Evolutionary conservation across 176 grass and related monocot genomes (phyloP).

Genomic region (Juncus effusus): DNA sequence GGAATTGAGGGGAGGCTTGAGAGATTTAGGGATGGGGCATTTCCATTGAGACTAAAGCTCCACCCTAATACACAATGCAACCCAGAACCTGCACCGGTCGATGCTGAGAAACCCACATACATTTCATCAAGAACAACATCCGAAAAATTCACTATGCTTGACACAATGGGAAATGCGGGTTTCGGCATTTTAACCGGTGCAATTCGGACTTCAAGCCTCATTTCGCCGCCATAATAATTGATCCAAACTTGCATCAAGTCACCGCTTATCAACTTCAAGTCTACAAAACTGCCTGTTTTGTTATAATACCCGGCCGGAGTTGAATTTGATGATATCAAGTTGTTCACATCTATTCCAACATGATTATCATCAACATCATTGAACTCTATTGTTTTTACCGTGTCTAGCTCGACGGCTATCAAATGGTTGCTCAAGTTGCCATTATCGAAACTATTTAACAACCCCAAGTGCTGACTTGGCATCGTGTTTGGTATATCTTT

Average conservation of each 20-base stretch:
- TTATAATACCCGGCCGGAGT: conserved; percentile 36
- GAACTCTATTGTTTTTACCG: conserved; percentile 41
- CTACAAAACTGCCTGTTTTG: conserved; percentile 3
- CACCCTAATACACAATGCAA: conserved; percentile 42
- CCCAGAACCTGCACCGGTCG: conserved; percentile 38
- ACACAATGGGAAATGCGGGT: conserved; percentile 27
- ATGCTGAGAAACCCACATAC: conserved; percentile 50
- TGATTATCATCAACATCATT: conserved; percentile 55
- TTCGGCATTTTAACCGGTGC: conserved; percentile 28
- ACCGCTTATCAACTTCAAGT: conserved; percentile 31
- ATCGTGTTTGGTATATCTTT: conserved; percentile 26
- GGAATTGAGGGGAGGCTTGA: conserved; percentile 35
- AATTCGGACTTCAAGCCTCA: conserved; percentile 36
- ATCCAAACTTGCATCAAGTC: conserved; percentile 47
- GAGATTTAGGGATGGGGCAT: conserved; percentile 34
- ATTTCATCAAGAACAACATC: conserved; percentile 12
- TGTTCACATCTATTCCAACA: conserved; percentile 50
- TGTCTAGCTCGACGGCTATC: conserved; percentile 59
- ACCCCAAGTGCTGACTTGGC: conserved; percentile 44
- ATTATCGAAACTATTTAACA: conserved; percentile 38
- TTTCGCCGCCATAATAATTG: conserved; percentile 29
- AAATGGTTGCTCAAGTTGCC: conserved; percentile 33
- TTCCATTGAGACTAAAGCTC: conserved; percentile 41
- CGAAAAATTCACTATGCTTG: conserved; percentile 30
- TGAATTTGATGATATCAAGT: conserved; percentile 27